Evolutionary conservation across 1,139 yeast genomes (phyloP), one percentile per base, ranked within the genome.

Genomic region (Diutina pseudorugosa): DNA sequence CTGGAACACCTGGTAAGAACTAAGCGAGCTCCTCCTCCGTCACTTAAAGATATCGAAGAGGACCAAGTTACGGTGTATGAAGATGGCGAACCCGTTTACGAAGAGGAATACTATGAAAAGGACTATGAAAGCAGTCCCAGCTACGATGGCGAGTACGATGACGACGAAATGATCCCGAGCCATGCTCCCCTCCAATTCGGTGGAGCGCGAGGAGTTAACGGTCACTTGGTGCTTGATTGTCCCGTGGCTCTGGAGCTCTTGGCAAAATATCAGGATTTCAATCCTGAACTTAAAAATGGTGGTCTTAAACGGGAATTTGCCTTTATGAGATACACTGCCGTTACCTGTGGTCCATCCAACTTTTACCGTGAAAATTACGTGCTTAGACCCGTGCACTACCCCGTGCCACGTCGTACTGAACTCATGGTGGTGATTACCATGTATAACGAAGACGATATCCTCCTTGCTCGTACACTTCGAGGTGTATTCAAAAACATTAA

Each of bases 381-480:
- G 44, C 66, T 86, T 48, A 73, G 95, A 53, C 95, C 84, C 61
- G 76, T 75, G 47, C 73, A 85, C 57, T 86, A 85, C 62, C 68
- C 73, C 33, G 83, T 80, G 41, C 85, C 85, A 2, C 71, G 95
- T 56, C 73, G 75, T 55, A 86, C 94, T 0, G 94, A 86, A 65
- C 68, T 86, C 52, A 73, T 85, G 75, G 77, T 86, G 52, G 86
- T 85, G 58, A 73, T 87, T 53, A 86, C 95, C 36, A 83, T 87
- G 81, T 86, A 83, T 69, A 87, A 86, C 62, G 95, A 86, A 68
- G 83, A 83, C 61, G 95, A 87, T 58, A 70, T 84, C 21, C 70
- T 83, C 48, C 70, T 86, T 54, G 93, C 85, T 1, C 70, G 87
- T 55, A 85, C 95, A 1, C 72, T 86, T 57, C 83, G 82, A 62